Evolutionary conservation across 2,329 filamentous ascomycete species (phyloP).

Genomic region (Calonectria pseudoturangicola): DNA sequence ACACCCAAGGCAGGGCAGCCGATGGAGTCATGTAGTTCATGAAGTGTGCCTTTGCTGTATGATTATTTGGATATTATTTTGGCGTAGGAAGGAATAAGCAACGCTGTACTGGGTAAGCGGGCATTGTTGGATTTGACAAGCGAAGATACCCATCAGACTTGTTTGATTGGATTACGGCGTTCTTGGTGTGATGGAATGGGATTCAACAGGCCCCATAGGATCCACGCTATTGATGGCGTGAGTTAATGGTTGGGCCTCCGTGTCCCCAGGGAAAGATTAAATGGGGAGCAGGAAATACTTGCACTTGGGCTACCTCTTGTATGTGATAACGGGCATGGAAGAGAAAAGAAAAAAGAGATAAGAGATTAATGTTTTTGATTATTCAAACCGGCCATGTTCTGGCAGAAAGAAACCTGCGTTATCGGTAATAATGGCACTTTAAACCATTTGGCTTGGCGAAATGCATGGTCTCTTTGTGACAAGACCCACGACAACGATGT

Average conservation of each 20-base stretch:
- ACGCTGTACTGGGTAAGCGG: background rate
- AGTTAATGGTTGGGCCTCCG: background rate
- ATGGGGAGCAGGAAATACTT: background rate
- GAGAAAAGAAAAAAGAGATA: background rate
- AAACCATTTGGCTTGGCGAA: background rate
- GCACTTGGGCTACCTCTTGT: background rate
- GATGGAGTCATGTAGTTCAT: slow-evolving; percentile 27
- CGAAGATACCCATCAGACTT: slow-evolving; percentile 32
- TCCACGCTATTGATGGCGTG: background rate
- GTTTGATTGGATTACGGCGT: slow-evolving; percentile 32
- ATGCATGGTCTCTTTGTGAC: too few relatives aligned
- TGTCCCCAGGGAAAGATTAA: background rate
- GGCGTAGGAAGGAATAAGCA: background rate
- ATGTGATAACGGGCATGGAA: background rate
- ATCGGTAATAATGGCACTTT: background rate
- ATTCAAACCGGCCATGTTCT: background rate
- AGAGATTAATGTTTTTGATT: background rate
- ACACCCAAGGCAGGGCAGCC: background rate
- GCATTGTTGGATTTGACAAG: slow-evolving; percentile 21
- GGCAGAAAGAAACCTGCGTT: background rate
- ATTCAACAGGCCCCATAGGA: background rate
- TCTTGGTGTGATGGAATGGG: slow-evolving; percentile 3
- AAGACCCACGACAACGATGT: too few relatives aligned
- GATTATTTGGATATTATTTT: slow-evolving; percentile 26
- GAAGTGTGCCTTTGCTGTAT: slow-evolving; percentile 19